Evolutionary conservation across 2,329 filamentous ascomycete genomes (phyloP).

Genomic region (Penicillium corylophilum): DNA sequence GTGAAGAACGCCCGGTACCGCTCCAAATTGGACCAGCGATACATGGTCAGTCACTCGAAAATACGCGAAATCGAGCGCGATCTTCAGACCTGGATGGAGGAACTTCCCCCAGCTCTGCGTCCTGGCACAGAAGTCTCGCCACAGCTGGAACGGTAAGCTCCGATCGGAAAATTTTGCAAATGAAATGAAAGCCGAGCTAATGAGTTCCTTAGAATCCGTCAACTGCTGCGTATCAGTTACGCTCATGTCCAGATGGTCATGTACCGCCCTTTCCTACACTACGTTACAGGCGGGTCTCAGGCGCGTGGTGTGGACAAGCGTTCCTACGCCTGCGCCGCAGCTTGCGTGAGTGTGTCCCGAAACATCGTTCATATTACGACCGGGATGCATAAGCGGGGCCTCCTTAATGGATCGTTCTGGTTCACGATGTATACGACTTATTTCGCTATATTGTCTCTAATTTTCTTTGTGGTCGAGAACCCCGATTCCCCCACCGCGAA

Average conservation of each 20-base stretch:
- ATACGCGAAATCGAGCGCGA: conserved; percentile 65
- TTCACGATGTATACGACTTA: conserved; percentile 69
- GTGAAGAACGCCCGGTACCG: conserved; percentile 52
- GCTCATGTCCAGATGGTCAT: conserved; percentile 65
- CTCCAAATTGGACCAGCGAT: conserved; percentile 53
- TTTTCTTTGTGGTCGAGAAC: conserved; percentile 66
- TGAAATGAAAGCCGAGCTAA: conserved; percentile 3
- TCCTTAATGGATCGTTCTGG: conserved; percentile 65
- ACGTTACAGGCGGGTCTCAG: conserved; percentile 55
- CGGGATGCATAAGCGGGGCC: conserved; percentile 61
- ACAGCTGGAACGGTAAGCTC: conserved; percentile 69
- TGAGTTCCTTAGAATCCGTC: conserved; percentile 43
- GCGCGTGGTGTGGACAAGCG: conserved; percentile 57
- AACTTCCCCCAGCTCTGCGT: conserved; percentile 71
- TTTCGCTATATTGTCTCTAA: conserved; percentile 63
- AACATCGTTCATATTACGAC: conserved; percentile 66
- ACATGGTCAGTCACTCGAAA: conserved; percentile 63
- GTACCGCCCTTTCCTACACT: conserved; percentile 65
- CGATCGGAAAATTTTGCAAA: background rate
- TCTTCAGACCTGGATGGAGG: conserved; percentile 62
- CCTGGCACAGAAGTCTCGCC: conserved; percentile 74
- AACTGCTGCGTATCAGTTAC: conserved; percentile 62
- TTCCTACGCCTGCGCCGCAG: conserved; percentile 64
- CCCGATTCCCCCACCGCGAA: conserved; percentile 61
- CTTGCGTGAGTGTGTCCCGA: conserved; percentile 64